Conservation (phyloP, 192 early-diverging fungal species). For the Podila horticola region DNA sequence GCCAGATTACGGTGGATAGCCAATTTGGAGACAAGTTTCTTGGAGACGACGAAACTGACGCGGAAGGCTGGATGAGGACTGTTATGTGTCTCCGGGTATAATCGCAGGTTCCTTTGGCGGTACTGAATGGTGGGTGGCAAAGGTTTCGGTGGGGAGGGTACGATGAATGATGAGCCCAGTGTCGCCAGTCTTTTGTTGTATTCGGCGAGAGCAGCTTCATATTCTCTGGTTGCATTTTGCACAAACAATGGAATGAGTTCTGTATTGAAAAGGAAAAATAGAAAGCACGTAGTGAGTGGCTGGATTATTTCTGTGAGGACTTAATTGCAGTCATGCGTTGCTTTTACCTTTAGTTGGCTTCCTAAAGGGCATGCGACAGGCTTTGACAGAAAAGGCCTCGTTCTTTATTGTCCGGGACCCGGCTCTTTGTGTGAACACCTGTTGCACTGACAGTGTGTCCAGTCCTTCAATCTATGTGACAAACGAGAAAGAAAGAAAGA, state of each 20-base stretch:
- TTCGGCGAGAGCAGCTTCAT: constrained; percentile 6
- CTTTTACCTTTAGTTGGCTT: constrained; percentile 7
- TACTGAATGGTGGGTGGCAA: constrained; percentile 8
- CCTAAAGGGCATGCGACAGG: constrained; percentile 9
- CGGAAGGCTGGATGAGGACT: constrained; percentile 32
- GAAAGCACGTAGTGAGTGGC: neutral
- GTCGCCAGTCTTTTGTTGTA: constrained; percentile 10
- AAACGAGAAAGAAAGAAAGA: no score
- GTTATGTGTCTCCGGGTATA: constrained; percentile 9
- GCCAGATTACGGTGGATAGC: constrained; percentile 20
- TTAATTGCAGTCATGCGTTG: neutral
- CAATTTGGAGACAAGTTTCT: constrained; percentile 32
- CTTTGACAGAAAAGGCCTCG: constrained; percentile 31
- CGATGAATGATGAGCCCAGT: neutral
- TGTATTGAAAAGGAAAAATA: neutral
- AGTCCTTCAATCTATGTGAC: constrained; percentile 23
- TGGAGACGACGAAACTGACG: constrained; percentile 27
- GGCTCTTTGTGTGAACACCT: constrained; percentile 1
- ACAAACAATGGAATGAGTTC: constrained; percentile 27
- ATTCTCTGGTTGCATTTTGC: constrained; percentile 14
- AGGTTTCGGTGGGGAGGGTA: constrained; percentile 1
- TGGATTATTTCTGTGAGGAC: neutral
- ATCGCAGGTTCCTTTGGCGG: neutral
- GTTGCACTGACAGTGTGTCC: constrained; percentile 14
- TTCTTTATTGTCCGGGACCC: neutral